Evolutionary conservation across 2,329 filamentous ascomycete genomes (phyloP).

Genomic region (Pseudocercospora crystallina): DNA sequence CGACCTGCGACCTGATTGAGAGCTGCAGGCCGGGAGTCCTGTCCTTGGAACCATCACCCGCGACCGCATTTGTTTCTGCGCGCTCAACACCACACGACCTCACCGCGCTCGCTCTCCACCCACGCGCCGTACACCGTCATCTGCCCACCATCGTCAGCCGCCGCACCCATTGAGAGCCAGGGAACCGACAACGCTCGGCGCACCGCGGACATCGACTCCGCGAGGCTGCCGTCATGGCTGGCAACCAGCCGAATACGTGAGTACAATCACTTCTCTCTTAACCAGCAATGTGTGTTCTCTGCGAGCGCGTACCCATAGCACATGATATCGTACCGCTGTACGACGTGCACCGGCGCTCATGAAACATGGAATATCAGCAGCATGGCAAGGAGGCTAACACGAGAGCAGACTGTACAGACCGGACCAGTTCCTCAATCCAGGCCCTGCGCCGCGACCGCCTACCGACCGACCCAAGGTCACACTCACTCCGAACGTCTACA

Average conservation of each 20-base stretch:
- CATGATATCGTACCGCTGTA: no score
- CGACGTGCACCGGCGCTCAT: no score
- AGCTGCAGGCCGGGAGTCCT: no score
- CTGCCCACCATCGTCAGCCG: neutral
- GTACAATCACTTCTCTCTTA: neutral
- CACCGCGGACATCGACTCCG: slow-evolving; percentile 10
- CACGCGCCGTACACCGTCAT: neutral
- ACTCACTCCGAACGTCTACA: slow-evolving; percentile 70
- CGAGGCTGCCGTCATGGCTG: slow-evolving; percentile 14
- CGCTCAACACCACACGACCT: neutral
- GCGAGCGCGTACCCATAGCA: neutral
- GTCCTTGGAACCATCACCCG: no score
- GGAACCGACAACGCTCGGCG: slow-evolving; percentile 5
- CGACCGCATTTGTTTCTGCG: no score
- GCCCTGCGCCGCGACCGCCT: slow-evolving; percentile 87
- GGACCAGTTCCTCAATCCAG: slow-evolving; percentile 90
- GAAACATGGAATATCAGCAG: no score
- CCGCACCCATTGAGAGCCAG: slow-evolving; percentile 1
- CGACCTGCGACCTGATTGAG: no score
- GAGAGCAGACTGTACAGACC: slow-evolving; percentile 57
- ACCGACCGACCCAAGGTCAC: slow-evolving; percentile 74
- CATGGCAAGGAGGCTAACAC: no score
- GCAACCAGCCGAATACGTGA: slow-evolving; percentile 17
- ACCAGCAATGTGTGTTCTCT: neutral
- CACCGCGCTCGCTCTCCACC: slow-evolving; percentile 1